These are phyloP conservation scores for Leccinum variicolor DNA, from an alignment of 768 basidiomycete species.

Conservation along the genomic window DNA sequence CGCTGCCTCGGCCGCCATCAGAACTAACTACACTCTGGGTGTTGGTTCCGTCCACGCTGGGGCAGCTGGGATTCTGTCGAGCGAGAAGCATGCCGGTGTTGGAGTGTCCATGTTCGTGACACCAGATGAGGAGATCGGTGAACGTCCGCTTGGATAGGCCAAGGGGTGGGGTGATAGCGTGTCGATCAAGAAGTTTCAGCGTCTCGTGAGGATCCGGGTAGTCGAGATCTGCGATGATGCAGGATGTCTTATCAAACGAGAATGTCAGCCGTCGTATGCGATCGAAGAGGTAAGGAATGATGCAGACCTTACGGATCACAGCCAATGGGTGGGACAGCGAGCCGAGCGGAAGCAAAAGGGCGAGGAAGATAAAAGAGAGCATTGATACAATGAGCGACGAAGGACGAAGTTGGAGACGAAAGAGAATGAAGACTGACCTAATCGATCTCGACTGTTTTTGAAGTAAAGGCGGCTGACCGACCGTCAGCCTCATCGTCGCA, in stretches of 20 bases:
- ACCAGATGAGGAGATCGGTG: constrained; percentile 28
- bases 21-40: neutral
- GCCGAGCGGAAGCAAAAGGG: constrained; percentile 18
- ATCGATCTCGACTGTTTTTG: neutral
- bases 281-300: neutral
- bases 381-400: constrained; percentile 16
- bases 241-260: neutral
- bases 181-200: constrained; percentile 22
- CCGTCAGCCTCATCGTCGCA: constrained; percentile 23
- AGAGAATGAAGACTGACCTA: neutral
- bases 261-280: neutral
- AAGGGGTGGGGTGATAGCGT: constrained; percentile 16
- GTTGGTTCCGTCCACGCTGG: neutral
- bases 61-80: constrained; percentile 21
- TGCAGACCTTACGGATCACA: constrained; percentile 6
- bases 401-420: neutral
- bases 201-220: constrained; percentile 23
- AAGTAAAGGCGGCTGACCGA: constrained; percentile 10
- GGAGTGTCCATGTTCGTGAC: constrained; percentile 16
- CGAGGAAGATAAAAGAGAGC: constrained; percentile 18
- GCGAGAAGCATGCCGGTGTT: constrained; percentile 16
- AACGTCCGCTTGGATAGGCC: constrained; percentile 24
- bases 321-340: constrained; percentile 20
- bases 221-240: constrained; percentile 27
- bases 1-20: neutral